A percentile compares a stretch with the other conserved stretches of the same genome.
These are phyloP conservation scores for Neoboletus subvelutipes DNA, from an alignment of 768 basidiomycete species.

Conservation along the genomic window DNA sequence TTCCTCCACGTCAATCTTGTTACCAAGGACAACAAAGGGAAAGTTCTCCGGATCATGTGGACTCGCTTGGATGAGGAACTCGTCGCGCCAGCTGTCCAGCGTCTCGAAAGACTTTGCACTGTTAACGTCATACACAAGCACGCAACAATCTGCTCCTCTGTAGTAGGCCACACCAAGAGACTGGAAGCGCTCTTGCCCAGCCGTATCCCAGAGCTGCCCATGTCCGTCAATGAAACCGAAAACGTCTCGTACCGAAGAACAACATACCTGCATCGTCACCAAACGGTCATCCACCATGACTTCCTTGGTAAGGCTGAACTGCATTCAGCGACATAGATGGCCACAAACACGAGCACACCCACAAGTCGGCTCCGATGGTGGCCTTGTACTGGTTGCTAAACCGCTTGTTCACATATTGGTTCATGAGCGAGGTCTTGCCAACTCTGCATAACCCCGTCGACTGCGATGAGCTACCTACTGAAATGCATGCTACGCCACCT, in stretches of 20 bases:
- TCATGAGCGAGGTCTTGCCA: slow-evolving; percentile 99
- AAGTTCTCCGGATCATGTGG: slow-evolving; percentile 99
- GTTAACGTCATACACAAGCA: slow-evolving; percentile 98
- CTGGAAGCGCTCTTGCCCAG: slow-evolving; percentile 99
- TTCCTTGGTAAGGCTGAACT: slow-evolving; percentile 86
- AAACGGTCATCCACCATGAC: slow-evolving; percentile 97
- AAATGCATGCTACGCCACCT: slow-evolving; percentile 28
- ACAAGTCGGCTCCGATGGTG: slow-evolving; percentile 97
- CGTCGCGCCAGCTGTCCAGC: slow-evolving; percentile 98
- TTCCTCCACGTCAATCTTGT: slow-evolving; percentile 99
- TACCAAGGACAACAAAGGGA: slow-evolving; percentile 98
- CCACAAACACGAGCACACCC: slow-evolving; percentile 35
- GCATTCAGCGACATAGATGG: slow-evolving; percentile 6
- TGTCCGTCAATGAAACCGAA: slow-evolving; percentile 2
- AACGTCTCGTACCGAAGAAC: background rate
- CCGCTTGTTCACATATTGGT: slow-evolving; percentile 99
- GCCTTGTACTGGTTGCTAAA: slow-evolving; percentile 99
- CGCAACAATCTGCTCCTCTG: slow-evolving; percentile 98
- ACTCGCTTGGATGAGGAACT: slow-evolving; percentile 98
- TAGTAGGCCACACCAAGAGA: slow-evolving; percentile 99
- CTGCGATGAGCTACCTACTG: slow-evolving; percentile 10
- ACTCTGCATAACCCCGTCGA: slow-evolving; percentile 52
- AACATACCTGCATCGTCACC: slow-evolving; percentile 94
- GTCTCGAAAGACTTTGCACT: slow-evolving; percentile 98
- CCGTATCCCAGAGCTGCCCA: slow-evolving; percentile 97